Evolutionary conservation across 768 basidiomycete species (phyloP).

Genomic region (Guyanaporus albipodus): DNA sequence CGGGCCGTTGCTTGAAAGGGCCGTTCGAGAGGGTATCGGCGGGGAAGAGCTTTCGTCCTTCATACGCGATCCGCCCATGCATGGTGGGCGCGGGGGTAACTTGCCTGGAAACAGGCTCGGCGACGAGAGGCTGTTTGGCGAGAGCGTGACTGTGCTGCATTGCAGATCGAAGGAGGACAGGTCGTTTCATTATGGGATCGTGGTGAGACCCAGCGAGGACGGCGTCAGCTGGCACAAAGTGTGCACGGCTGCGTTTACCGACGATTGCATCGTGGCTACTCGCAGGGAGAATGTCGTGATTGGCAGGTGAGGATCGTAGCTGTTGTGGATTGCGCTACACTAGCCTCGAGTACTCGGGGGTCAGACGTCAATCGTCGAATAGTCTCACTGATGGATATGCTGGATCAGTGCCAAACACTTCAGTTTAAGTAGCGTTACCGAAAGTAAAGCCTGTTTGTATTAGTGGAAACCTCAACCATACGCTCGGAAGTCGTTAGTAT

Average conservation of each 20-base stretch:
- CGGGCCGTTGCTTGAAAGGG: not conserved
- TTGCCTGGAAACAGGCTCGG: slow-evolving; percentile 7
- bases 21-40: not conserved
- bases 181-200: slow-evolving; percentile 9
- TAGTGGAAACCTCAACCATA: too few relatives aligned
- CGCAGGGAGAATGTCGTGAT: slow-evolving; percentile 1
- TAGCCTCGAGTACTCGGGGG: too few relatives aligned
- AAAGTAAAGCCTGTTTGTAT: too few relatives aligned
- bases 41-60: not conserved
- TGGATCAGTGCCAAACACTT: too few relatives aligned
- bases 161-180: slow-evolving; percentile 9
- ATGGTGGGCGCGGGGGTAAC: not conserved
- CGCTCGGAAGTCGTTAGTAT: too few relatives aligned
- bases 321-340: too few relatives aligned
- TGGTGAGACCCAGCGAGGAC: slow-evolving; percentile 1
- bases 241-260: slow-evolving; percentile 7
- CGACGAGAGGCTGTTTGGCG: slow-evolving; percentile 5
- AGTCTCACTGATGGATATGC: too few relatives aligned
- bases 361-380: too few relatives aligned
- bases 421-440: too few relatives aligned
- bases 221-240: slow-evolving; percentile 11
- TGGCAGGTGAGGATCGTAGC: slow-evolving; percentile 6
- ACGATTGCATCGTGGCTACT: not conserved
- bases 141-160: not conserved
- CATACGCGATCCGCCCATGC: not conserved